phyloP scores from a whole-genome alignment of 1,284 basidiomycete genomes.

The Blastosporella zonata region DNA sequence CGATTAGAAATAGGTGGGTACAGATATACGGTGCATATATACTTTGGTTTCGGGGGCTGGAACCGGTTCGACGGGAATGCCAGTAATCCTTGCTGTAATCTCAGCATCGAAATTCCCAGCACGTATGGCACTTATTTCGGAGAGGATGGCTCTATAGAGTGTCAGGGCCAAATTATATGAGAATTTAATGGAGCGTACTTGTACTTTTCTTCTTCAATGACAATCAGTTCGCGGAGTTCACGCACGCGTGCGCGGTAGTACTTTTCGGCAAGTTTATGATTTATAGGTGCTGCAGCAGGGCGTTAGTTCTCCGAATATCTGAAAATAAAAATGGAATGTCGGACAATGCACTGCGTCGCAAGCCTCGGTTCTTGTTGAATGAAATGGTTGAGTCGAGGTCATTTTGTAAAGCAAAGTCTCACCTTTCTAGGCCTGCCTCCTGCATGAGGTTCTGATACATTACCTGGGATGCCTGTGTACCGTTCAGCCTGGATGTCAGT shows the following conservation, averaged over 20 bases:
- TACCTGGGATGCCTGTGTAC: constrained; percentile 58
- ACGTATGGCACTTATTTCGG: constrained; percentile 75
- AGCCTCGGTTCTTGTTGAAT: constrained; percentile 36
- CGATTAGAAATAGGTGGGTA: neutral
- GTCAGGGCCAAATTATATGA: constrained; percentile 1
- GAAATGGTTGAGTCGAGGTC: neutral
- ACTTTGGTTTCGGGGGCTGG: constrained; percentile 8
- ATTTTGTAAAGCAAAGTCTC: constrained; percentile 25
- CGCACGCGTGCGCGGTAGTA: constrained; percentile 67
- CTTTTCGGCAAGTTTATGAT: constrained; percentile 70
- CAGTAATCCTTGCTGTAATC: constrained; percentile 42
- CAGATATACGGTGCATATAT: neutral
- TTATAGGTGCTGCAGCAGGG: constrained; percentile 35
- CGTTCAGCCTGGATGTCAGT: constrained; percentile 11
- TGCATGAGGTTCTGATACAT: constrained; percentile 69
- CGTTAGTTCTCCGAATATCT: neutral
- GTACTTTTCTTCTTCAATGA: constrained; percentile 72
- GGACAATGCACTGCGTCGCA: constrained; percentile 40
- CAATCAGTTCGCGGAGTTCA: constrained; percentile 69
- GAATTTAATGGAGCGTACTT: constrained; percentile 42
- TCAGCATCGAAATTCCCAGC: constrained; percentile 64
- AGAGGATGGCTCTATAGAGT: constrained; percentile 45
- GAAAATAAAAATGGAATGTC: constrained; percentile 8
- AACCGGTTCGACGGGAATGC: constrained; percentile 14
- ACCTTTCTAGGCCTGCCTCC: constrained; percentile 68